Evolutionary conservation across 768 basidiomycete species (phyloP).

Genomic region (Hydnomerulius pinastri): DNA sequence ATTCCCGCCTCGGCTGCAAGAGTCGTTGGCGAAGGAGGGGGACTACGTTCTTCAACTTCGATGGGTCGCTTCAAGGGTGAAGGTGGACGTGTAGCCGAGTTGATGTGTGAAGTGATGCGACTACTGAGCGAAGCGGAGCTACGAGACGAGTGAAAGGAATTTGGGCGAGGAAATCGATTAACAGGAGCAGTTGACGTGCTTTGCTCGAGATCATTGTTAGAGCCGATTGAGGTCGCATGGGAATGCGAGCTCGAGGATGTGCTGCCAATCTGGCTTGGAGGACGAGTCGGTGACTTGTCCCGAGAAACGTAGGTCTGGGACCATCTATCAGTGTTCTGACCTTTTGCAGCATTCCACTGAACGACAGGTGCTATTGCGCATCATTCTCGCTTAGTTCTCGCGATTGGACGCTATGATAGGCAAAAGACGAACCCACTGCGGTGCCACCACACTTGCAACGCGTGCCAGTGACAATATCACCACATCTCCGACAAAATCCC

Average conservation of each 20-base stretch:
- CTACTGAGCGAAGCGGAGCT: conserved; percentile 38
- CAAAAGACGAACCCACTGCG: conserved; percentile 64
- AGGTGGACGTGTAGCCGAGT: conserved; percentile 53
- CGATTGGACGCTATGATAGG: conserved; percentile 1
- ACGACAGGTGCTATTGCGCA: conserved; percentile 62
- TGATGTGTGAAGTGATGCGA: conserved; percentile 60
- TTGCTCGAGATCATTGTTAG: conserved; percentile 6
- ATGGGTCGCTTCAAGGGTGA: conserved; percentile 54
- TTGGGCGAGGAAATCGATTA: conserved; percentile 54
- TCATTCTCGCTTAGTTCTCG: conserved; percentile 16
- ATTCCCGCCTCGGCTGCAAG: conserved; percentile 61
- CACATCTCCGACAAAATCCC: conserved; percentile 87
- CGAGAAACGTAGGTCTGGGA: conserved; percentile 73
- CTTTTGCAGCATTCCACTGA: conserved; percentile 53
- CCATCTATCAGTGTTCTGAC: conserved; percentile 65
- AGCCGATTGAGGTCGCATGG: conserved; percentile 7
- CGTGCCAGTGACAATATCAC: conserved; percentile 71
- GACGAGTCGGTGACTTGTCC: conserved; percentile 48
- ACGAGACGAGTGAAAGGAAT: conserved; percentile 34
- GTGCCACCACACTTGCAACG: conserved; percentile 83
- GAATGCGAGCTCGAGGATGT: conserved; percentile 13
- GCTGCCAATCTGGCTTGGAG: conserved; percentile 26
- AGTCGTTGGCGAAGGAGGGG: conserved; percentile 37
- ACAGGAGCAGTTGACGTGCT: neutral
- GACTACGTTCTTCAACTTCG: conserved; percentile 19